Conservation (phyloP, 139 green algal genomes). For the Pseudopediastrum boryanum region DNA sequence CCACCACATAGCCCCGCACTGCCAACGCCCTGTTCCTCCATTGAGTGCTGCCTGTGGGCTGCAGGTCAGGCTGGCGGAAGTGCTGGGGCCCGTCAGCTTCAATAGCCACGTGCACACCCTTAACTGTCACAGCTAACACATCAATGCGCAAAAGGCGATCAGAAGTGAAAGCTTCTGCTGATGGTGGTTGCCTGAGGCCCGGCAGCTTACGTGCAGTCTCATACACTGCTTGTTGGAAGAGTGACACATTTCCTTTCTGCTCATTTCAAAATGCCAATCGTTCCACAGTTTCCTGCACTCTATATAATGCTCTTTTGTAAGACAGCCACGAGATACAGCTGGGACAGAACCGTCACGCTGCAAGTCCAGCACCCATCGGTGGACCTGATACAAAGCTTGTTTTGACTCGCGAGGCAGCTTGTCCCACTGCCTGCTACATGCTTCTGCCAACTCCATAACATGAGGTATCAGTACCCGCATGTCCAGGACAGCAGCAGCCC, state of each 20-base stretch:
- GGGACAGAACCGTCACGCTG: background rate
- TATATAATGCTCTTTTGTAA: constrained; percentile 1
- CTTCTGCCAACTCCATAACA: background rate
- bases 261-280: background rate
- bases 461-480: background rate
- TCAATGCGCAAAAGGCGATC: background rate
- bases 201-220: background rate
- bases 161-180: background rate
- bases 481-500: constrained; percentile 7
- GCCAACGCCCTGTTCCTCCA: constrained; percentile 9
- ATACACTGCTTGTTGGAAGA: background rate
- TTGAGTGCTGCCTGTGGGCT: background rate
- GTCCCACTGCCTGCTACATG: background rate
- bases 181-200: background rate
- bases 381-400: background rate
- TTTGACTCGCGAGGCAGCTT: background rate
- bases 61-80: background rate
- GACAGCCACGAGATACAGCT: background rate
- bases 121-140: background rate
- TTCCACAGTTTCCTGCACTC: background rate
- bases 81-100: background rate
- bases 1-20: background rate
- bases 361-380: background rate
- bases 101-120: background rate
- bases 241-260: too few relatives aligned